Percentiles rank a stretch among this genome's conserved stretches.
These are phyloP conservation scores for Saccharomycopsis oosterbeekiorum DNA, from an alignment of 805 yeast species.

Conservation along the genomic window DNA sequence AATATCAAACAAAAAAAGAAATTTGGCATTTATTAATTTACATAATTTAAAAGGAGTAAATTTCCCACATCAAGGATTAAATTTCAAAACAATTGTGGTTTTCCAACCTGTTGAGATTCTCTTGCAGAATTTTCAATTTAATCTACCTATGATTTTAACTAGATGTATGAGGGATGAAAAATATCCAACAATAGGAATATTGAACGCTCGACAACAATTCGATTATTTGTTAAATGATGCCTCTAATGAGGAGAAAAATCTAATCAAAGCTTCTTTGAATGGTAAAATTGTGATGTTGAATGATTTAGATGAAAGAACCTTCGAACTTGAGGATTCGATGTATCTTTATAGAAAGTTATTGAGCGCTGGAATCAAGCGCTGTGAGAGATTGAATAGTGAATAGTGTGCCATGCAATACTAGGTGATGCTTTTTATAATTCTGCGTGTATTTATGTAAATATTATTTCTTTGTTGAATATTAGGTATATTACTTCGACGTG, in stretches of 20 bases:
- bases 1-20: not conserved
- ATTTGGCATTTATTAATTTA: not conserved
- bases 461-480: no score
- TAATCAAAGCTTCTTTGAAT: not conserved
- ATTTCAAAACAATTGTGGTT: not conserved
- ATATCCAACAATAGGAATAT: not conserved
- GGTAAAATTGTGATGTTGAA: not conserved
- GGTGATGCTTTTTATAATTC: not conserved
- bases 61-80: not conserved
- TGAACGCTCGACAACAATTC: not conserved
- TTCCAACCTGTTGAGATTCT: not conserved
- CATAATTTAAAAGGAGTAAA: not conserved
- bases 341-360: not conserved
- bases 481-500: not conserved
- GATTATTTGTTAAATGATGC: not conserved
- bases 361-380: not conserved
- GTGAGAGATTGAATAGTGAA: not conserved
- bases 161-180: not conserved
- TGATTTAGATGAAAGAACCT: not conserved
- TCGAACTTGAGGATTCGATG: not conserved
- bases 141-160: not conserved
- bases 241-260: not conserved
- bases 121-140: not conserved
- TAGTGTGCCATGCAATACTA: not conserved
- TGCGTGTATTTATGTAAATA: not conserved